Conservation (phyloP, 768 basidiomycete genomes). For the Suillus clintonianus region DNA sequence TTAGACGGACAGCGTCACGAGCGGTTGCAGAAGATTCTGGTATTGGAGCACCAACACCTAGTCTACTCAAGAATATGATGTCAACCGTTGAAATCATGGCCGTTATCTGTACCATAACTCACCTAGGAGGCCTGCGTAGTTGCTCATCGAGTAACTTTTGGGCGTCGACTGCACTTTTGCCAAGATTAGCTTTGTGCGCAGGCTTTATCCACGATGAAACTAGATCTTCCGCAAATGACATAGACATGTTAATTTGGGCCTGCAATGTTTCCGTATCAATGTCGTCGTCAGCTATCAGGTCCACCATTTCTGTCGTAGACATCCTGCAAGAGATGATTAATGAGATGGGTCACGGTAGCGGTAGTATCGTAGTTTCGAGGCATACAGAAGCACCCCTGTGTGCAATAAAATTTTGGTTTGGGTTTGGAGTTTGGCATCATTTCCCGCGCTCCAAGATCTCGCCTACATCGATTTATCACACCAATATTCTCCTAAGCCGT, state of each 20-base stretch:
- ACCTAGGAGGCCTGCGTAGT: conserved; percentile 74
- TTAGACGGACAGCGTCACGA: conserved; percentile 63
- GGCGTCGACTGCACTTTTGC: conserved; percentile 30
- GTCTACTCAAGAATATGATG: conserved; percentile 39
- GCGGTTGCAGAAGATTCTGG: conserved; percentile 47
- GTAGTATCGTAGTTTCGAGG: conserved; percentile 1
- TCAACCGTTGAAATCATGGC: not conserved
- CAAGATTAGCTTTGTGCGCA: conserved; percentile 39
- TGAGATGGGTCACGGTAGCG: too few species aligned
- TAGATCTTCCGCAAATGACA: conserved; percentile 74
- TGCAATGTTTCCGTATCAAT: conserved; percentile 71
- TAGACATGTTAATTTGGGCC: conserved; percentile 80
- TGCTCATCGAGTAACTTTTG: conserved; percentile 66
- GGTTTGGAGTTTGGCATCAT: not conserved
- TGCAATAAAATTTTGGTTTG: not conserved
- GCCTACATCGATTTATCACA: not conserved
- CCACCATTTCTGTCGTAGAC: conserved; percentile 19
- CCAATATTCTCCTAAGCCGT: not conserved
- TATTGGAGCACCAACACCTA: conserved; percentile 73
- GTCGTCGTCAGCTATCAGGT: conserved; percentile 45
- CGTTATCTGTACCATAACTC: conserved; percentile 14
- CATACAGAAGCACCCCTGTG: conserved; percentile 2
- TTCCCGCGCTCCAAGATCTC: not conserved
- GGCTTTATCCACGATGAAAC: conserved; percentile 79
- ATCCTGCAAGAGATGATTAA: conserved; percentile 19